Evolutionary conservation across 2,329 filamentous ascomycete species (phyloP).

Genomic region (Lecanosticta acicola): DNA sequence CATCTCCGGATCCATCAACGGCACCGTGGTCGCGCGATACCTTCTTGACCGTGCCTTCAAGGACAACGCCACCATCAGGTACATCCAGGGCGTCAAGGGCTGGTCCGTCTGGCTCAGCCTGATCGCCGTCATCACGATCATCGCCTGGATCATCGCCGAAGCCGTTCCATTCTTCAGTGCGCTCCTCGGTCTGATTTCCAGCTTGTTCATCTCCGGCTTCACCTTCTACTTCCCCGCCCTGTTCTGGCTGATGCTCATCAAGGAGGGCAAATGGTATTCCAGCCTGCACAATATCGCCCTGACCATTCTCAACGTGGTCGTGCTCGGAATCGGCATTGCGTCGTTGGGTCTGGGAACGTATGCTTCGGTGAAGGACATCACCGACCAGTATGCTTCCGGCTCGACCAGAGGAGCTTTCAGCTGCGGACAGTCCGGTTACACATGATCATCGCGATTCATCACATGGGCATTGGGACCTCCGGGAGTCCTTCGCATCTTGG

Average conservation of each 20-base stretch:
- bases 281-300: constrained; percentile 42
- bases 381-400: constrained; percentile 36
- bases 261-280: constrained; percentile 44
- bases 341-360: constrained; percentile 39
- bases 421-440: constrained; percentile 24
- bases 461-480: too few relatives aligned
- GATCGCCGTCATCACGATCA: constrained; percentile 51
- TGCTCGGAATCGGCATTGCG: constrained; percentile 35
- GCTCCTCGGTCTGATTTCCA: constrained; percentile 59
- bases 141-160: constrained; percentile 65
- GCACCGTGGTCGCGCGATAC: constrained; percentile 47
- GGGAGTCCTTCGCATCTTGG: too few relatives aligned
- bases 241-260: constrained; percentile 43
- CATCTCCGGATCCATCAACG: constrained; percentile 68
- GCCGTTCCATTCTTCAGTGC: constrained; percentile 68
- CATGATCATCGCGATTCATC: constrained; percentile 1
- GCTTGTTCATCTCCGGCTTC: constrained; percentile 65
- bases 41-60: constrained; percentile 60
- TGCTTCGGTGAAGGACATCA: constrained; percentile 41
- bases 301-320: constrained; percentile 40
- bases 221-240: constrained; percentile 36
- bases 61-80: constrained; percentile 45
- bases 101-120: constrained; percentile 57
- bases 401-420: constrained; percentile 38
- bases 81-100: constrained; percentile 39